These are phyloP conservation scores for Strobilomyces echinocephalus DNA, from an alignment of 768 basidiomycete species.

Conservation along the genomic window DNA sequence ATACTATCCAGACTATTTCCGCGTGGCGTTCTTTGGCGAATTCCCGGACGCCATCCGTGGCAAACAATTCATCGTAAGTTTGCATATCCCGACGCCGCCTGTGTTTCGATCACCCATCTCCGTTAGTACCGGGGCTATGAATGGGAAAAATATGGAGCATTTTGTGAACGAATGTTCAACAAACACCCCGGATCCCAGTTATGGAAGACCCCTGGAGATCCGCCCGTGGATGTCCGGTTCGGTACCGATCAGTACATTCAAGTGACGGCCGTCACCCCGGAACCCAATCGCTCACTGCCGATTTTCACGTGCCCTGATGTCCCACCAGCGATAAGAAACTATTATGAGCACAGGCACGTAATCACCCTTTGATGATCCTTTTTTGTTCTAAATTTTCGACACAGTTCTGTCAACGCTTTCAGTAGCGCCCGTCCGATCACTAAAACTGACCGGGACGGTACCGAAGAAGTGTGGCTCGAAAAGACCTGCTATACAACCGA, in stretches of 20 bases:
- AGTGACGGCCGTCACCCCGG: constrained; percentile 79
- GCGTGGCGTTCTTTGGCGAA: constrained; percentile 89
- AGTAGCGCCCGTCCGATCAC: constrained; percentile 67
- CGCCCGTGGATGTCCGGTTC: constrained; percentile 74
- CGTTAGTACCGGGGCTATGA: constrained; percentile 86
- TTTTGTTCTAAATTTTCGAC: constrained; percentile 1
- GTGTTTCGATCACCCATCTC: neutral
- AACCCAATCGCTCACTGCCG: constrained; percentile 70
- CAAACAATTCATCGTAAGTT: constrained; percentile 83
- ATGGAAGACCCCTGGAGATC: constrained; percentile 67
- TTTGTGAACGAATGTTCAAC: constrained; percentile 87
- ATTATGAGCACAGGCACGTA: constrained; percentile 79
- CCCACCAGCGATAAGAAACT: constrained; percentile 69
- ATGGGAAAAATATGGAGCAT: constrained; percentile 89
- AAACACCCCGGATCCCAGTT: constrained; percentile 85
- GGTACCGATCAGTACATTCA: constrained; percentile 84
- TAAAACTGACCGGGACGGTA: constrained; percentile 58
- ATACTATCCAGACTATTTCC: constrained; percentile 89
- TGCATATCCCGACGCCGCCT: neutral
- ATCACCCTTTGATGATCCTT: neutral
- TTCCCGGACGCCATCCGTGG: constrained; percentile 81
- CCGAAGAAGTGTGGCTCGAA: constrained; percentile 79
- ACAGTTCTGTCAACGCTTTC: constrained; percentile 79
- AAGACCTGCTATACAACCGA: constrained; percentile 86
- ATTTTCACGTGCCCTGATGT: constrained; percentile 87